Percentiles rank a stretch among this genome's conserved stretches.
These are phyloP conservation scores for Kodamaea leandrae DNA, from an alignment of 805 yeast genomes.

Conservation along the genomic window DNA sequence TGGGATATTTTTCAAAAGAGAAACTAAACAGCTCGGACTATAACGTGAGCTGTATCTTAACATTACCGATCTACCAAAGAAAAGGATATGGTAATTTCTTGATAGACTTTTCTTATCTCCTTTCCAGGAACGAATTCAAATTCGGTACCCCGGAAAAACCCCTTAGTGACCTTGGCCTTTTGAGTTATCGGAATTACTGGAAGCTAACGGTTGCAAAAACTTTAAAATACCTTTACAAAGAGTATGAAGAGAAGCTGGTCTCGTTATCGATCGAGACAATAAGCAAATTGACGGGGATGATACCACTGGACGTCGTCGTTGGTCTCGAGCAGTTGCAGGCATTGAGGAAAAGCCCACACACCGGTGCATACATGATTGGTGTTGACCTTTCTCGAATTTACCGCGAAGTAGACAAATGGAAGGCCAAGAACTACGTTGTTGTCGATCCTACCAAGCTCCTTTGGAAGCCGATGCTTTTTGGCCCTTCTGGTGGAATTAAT, in stretches of 20 bases:
- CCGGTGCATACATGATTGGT: conserved; percentile 50
- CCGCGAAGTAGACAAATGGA: conserved; percentile 48
- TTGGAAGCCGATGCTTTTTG: conserved; percentile 83
- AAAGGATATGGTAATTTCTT: conserved; percentile 86
- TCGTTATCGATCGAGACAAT: conserved; percentile 57
- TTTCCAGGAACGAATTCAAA: conserved; percentile 71
- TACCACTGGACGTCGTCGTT: conserved; percentile 77
- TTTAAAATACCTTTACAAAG: conserved; percentile 28
- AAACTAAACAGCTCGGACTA: conserved; percentile 70
- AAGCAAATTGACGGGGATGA: conserved; percentile 78
- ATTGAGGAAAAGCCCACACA: conserved; percentile 46
- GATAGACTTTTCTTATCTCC: conserved; percentile 83
- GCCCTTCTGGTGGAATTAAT: conserved; percentile 84
- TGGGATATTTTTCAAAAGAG: conserved; percentile 94
- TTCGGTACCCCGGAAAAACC: conserved; percentile 97
- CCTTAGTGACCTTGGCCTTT: conserved; percentile 76
- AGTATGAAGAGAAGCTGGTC: conserved; percentile 1
- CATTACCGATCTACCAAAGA: conserved; percentile 83
- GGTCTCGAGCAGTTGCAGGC: conserved; percentile 78
- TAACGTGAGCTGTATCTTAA: conserved; percentile 86
- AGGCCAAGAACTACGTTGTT: conserved; percentile 48
- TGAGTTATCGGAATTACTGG: conserved; percentile 90
- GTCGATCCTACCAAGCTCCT: conserved; percentile 55
- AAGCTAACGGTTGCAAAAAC: conserved; percentile 57
- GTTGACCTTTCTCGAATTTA: conserved; percentile 48